phyloP scores from a whole-genome alignment of 176 grass and related monocot species.

The Raddia guianensis region DNA sequence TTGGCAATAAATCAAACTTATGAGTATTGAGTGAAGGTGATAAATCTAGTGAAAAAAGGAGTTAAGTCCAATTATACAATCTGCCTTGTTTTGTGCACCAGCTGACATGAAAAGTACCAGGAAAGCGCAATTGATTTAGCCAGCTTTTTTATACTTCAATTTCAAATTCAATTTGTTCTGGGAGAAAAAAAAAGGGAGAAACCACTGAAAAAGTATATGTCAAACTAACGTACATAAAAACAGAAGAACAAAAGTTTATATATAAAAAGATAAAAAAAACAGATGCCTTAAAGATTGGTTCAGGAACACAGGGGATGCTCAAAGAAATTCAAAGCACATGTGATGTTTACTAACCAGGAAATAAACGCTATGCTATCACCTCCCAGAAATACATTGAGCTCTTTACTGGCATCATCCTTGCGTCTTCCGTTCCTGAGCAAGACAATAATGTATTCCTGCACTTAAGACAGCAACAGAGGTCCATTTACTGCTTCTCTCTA shows the following conservation, averaged over 20 bases:
- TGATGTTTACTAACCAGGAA: constrained; percentile 61
- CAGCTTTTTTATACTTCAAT: background rate
- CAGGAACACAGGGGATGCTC: background rate
- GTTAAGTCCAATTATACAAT: background rate
- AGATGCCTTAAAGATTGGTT: constrained; percentile 16
- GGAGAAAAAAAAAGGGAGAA: background rate
- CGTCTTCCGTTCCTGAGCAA: constrained; percentile 54
- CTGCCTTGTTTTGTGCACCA: background rate
- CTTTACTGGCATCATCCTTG: constrained; percentile 51
- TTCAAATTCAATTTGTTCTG: background rate
- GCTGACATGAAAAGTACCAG: background rate
- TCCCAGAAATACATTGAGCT: constrained; percentile 61
- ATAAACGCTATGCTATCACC: constrained; percentile 50
- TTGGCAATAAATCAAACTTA: background rate
- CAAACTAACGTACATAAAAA: background rate
- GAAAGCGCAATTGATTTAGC: constrained; percentile 1
- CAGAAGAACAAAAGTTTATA: background rate
- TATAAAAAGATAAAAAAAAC: background rate
- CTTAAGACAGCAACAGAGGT: constrained; percentile 48
- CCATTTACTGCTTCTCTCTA: constrained; percentile 24
- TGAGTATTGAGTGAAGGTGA: background rate
- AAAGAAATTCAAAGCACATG: constrained; percentile 6
- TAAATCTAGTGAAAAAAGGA: background rate
- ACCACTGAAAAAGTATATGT: background rate
- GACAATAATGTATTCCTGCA: constrained; percentile 76